Percentiles rank a stretch among this genome's conserved stretches.
Evolutionary conservation across 2,329 filamentous ascomycete species (phyloP).

Genomic region (Gyromitra esculenta): DNA sequence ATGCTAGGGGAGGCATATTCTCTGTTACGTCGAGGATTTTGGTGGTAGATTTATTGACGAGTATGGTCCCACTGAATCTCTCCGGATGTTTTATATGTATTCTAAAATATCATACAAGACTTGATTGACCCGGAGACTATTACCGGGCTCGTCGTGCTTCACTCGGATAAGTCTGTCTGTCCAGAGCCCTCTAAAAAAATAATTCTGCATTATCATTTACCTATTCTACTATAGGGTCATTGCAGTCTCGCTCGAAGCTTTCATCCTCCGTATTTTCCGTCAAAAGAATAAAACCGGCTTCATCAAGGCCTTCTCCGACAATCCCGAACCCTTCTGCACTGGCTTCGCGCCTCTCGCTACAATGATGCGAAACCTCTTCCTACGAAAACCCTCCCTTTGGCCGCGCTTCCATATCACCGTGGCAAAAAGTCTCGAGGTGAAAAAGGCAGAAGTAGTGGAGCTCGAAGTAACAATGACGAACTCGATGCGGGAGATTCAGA

Average conservation of each 20-base stretch:
- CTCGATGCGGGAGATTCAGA: constrained; percentile 91
- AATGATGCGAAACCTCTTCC: constrained; percentile 91
- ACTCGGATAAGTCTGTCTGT: constrained; percentile 73
- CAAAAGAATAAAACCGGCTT: constrained; percentile 95
- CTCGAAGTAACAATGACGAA: constrained; percentile 96
- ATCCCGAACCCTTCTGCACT: constrained; percentile 85
- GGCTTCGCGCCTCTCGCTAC: constrained; percentile 88
- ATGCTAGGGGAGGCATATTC: constrained; percentile 86
- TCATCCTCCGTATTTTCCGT: constrained; percentile 91
- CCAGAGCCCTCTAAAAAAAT: not conserved
- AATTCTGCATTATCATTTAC: constrained; percentile 9
- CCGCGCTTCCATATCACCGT: constrained; percentile 93
- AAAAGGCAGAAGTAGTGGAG: constrained; percentile 96
- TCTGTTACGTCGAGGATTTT: constrained; percentile 96
- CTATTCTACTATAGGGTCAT: constrained; percentile 67
- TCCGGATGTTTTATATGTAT: constrained; percentile 43
- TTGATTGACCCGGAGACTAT: constrained; percentile 83
- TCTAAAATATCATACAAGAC: constrained; percentile 60
- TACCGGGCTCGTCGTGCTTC: constrained; percentile 85
- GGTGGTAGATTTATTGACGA: constrained; percentile 90
- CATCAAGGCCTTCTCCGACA: constrained; percentile 94
- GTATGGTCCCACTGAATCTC: constrained; percentile 58
- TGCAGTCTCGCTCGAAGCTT: constrained; percentile 90
- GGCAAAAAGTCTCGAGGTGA: constrained; percentile 86
- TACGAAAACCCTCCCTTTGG: constrained; percentile 88